Conservation (phyloP, 305 asterid species). For the Fraxinus xanthoxyloides region DNA sequence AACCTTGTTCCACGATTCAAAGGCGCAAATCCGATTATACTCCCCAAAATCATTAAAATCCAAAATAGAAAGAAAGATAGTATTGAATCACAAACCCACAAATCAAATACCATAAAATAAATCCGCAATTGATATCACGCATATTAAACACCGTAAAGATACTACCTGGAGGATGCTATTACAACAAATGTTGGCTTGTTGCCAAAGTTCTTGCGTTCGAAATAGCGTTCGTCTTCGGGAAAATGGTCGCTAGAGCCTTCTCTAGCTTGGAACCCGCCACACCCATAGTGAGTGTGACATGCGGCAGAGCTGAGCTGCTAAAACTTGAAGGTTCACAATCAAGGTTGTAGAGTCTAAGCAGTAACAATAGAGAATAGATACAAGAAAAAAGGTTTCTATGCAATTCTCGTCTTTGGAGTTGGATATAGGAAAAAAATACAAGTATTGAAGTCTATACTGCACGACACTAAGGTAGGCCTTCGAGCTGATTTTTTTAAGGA, state of each 20-base stretch:
- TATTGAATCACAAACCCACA: neutral
- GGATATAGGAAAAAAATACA: no score
- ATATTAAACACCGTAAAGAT: neutral
- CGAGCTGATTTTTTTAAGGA: no score
- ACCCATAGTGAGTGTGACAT: constrained; percentile 43
- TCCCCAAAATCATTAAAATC: neutral
- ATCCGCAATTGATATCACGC: neutral
- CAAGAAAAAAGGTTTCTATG: no score
- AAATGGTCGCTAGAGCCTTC: constrained; percentile 88
- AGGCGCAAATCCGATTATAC: neutral
- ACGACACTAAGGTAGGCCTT: no score
- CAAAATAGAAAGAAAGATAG: neutral
- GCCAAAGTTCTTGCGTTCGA: constrained; percentile 84
- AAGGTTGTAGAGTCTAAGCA: no score
- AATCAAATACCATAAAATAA: constrained; percentile 12
- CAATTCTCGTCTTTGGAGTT: no score
- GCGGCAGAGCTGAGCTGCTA: no score
- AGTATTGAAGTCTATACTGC: no score
- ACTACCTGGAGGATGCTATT: constrained; percentile 80
- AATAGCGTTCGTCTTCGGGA: constrained; percentile 84
- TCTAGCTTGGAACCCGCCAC: constrained; percentile 86
- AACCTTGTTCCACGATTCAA: neutral
- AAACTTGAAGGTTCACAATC: no score
- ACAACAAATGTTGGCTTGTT: constrained; percentile 59
- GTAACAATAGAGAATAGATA: no score